These are phyloP conservation scores for Zygosaccharomyces lentus DNA, from an alignment of 805 yeast genomes.

Conservation along the genomic window DNA sequence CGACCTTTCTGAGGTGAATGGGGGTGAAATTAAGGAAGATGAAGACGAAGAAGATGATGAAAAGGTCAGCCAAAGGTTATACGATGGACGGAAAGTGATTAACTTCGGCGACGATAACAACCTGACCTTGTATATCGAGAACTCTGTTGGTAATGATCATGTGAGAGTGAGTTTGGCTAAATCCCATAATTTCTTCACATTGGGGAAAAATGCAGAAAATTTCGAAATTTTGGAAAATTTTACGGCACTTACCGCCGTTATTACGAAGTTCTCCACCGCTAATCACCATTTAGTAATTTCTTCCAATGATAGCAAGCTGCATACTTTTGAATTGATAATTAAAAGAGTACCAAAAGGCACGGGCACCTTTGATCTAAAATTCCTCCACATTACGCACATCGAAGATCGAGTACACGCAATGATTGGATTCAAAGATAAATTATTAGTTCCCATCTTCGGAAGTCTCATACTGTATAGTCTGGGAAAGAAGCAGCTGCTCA, in stretches of 20 bases:
- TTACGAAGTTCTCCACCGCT: slow-evolving; percentile 27
- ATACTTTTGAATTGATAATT: slow-evolving; percentile 21
- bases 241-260: slow-evolving; percentile 17
- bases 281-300: slow-evolving; percentile 45
- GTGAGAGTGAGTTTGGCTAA: slow-evolving; percentile 10
- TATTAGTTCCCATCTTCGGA: slow-evolving; percentile 56
- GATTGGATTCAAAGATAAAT: slow-evolving; percentile 50
- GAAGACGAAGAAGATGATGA: slow-evolving; percentile 15
- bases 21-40: slow-evolving; percentile 17
- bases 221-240: slow-evolving; percentile 9
- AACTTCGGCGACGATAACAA: slow-evolving; percentile 16
- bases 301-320: slow-evolving; percentile 22
- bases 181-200: slow-evolving; percentile 9
- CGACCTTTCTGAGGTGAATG: slow-evolving; percentile 1
- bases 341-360: slow-evolving; percentile 22
- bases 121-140: slow-evolving; percentile 42
- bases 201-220: background rate
- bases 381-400: slow-evolving; percentile 58
- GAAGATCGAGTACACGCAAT: slow-evolving; percentile 48
- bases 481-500: slow-evolving; percentile 75
- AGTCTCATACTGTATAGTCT: slow-evolving; percentile 59
- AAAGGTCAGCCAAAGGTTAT: slow-evolving; percentile 2
- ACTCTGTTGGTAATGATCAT: slow-evolving; percentile 39
- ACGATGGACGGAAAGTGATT: slow-evolving; percentile 5
- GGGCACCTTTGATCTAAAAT: slow-evolving; percentile 35